Evolutionary conservation across 2,329 filamentous ascomycete species (phyloP), one percentile per base, ranked within the genome.

Genomic region (Colletotrichum costaricense): DNA sequence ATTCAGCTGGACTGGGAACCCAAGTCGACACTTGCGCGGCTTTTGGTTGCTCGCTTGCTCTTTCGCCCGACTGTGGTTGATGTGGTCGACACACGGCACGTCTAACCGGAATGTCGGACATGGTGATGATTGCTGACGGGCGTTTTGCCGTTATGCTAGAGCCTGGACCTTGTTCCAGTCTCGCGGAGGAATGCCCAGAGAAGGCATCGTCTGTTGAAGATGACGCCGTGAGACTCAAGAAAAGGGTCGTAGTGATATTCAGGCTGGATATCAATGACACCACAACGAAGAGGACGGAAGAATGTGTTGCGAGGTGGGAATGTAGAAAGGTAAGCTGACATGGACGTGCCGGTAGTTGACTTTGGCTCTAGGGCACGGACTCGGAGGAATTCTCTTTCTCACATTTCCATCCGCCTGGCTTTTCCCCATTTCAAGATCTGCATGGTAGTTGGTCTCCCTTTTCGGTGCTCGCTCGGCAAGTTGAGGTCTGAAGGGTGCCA

Each of bases 21-120:
- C 42, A 22, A 9, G 42, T 49, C 42, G 42, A 22, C 42, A 19
- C 42, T 49, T 42, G 38, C 38, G 38, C 38, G 16, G 38, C 16
- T 22, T 22, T 2, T 35, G 11, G 0, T 35, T 49, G n/a, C 30
- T 9, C 33, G 63, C 22, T 49, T 42, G 22, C 54, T 12, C 11
- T 33, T 22, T 63, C 33, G 38, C 30, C 49, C 22, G 38, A 2
- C 16, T 30, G n/a, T 9, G n/a, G 14, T 33, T 11, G 52, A 38
- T 8, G 38, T 42, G 38, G 38, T 42, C 38, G 16, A 42, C 38
- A 42, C 38, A 42, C 68, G 58, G 42, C 56, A 35, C 30, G 38
- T 11, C 33, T 35, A 35, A 35, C n/a, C 63, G 67, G 67, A 58
- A 69, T 69, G 60, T 11, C 35, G 42, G 42, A 11, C 14, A 42